Evolutionary conservation across 176 grass and related monocot species (phyloP).

Genomic region (Coix lacrymajobi): DNA sequence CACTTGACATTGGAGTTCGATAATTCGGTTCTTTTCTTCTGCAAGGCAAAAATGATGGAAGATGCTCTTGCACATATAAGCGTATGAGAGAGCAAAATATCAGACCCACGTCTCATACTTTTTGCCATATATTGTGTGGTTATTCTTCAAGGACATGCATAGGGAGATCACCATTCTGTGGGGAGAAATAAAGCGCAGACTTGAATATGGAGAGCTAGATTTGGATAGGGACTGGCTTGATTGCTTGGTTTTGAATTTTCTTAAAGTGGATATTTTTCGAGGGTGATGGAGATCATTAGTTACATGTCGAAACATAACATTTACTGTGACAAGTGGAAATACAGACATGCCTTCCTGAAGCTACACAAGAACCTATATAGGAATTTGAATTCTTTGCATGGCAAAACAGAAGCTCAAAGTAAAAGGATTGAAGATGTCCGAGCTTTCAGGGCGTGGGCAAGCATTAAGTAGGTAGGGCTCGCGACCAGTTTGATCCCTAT

Average conservation of each 20-base stretch:
- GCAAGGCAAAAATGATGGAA: conserved; percentile 91
- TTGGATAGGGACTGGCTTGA: conserved; percentile 71
- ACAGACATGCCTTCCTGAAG: conserved; percentile 61
- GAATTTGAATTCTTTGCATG: conserved; percentile 63
- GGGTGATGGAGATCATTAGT: conserved; percentile 68
- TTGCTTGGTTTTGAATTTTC: conserved; percentile 66
- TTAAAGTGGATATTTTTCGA: conserved; percentile 89
- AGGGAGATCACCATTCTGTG: conserved; percentile 81
- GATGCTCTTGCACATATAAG: conserved; percentile 81
- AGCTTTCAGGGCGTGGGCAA: conserved; percentile 74
- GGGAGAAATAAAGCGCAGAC: conserved; percentile 82
- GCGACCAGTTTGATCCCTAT: neutral
- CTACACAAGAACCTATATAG: conserved; percentile 70
- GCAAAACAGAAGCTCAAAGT: conserved; percentile 67
- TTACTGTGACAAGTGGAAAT: conserved; percentile 81
- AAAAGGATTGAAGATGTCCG: conserved; percentile 73
- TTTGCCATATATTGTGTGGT: conserved; percentile 62
- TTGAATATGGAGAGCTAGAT: conserved; percentile 41
- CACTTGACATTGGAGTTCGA: conserved; percentile 63
- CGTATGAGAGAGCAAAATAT: conserved; percentile 74
- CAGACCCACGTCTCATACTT: conserved; percentile 57
- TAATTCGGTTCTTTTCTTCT: conserved; percentile 87
- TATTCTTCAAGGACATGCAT: conserved; percentile 68
- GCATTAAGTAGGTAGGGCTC: conserved; percentile 35
- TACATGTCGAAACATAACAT: conserved; percentile 67